Conservation (phyloP, 768 basidiomycete genomes). For the Paxillus rubicundulus region DNA sequence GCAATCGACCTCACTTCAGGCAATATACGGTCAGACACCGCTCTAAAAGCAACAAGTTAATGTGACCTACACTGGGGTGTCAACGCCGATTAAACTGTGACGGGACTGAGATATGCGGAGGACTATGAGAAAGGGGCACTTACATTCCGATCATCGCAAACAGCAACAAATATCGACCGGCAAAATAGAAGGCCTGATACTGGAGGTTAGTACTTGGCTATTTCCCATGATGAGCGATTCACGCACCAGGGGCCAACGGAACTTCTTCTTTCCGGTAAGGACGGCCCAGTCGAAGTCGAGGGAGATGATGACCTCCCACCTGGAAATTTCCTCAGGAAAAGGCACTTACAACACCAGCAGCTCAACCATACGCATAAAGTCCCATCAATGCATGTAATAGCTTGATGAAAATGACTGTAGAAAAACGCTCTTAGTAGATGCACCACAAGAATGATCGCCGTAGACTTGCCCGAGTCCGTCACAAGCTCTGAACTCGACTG, state of each 20-base stretch:
- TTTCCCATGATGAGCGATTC: background rate
- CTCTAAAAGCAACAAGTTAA: background rate
- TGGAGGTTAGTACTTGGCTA: conserved; percentile 5
- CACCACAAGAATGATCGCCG: background rate
- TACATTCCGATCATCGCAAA: conserved; percentile 49
- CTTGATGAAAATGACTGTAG: conserved; percentile 37
- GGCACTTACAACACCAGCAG: background rate
- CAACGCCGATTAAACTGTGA: conserved; percentile 34
- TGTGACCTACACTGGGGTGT: conserved; percentile 33
- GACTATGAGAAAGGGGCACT: conserved; percentile 6
- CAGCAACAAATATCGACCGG: conserved; percentile 43
- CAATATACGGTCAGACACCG: background rate
- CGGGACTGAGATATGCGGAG: background rate
- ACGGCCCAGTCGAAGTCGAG: conserved; percentile 43
- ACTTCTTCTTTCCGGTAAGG: conserved; percentile 39
- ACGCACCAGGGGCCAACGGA: conserved; percentile 49
- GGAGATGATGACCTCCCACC: conserved; percentile 45
- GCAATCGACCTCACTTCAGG: conserved; percentile 39
- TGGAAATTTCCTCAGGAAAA: conserved; percentile 11
- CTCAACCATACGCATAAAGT: conserved; percentile 40
- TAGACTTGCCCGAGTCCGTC: conserved; percentile 34
- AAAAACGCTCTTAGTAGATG: background rate
- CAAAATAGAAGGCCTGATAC: conserved; percentile 43
- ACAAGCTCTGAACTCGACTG: conserved; percentile 37
- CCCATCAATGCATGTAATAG: conserved; percentile 45